phyloP scores from a whole-genome alignment of 2,329 filamentous ascomycete genomes.

The Epichloe amarillans region DNA sequence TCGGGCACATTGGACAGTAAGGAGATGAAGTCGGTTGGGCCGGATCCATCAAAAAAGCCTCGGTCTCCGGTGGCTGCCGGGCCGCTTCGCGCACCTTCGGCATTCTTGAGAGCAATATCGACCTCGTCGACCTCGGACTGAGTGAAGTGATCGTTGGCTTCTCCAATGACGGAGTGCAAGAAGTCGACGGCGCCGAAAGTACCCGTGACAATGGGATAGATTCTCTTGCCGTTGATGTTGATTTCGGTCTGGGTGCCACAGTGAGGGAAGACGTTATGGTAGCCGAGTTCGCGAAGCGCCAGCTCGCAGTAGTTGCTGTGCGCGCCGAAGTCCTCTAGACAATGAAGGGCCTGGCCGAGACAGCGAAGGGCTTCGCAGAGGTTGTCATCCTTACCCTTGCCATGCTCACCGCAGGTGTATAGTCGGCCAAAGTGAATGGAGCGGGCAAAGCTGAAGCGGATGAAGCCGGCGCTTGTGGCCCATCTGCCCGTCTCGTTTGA shows the following conservation, averaged over 20 bases:
- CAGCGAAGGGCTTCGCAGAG: slow-evolving; percentile 70
- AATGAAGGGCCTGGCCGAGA: slow-evolving; percentile 63
- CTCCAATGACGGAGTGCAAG: slow-evolving; percentile 62
- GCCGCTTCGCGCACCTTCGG: slow-evolving; percentile 35
- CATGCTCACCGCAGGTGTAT: slow-evolving; percentile 52
- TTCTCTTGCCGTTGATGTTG: slow-evolving; percentile 45
- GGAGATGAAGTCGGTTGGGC: slow-evolving; percentile 48
- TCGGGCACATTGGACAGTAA: slow-evolving; percentile 65
- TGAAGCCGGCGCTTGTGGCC: slow-evolving; percentile 80
- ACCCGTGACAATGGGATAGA: slow-evolving; percentile 63
- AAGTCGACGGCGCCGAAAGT: slow-evolving; percentile 73
- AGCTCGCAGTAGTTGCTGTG: slow-evolving; percentile 79
- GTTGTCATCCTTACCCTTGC: slow-evolving; percentile 56
- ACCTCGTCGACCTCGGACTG: slow-evolving; percentile 77
- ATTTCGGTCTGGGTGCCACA: slow-evolving; percentile 56
- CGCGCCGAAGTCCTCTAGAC: slow-evolving; percentile 65
- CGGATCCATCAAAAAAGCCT: slow-evolving; percentile 29
- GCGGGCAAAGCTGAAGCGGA: slow-evolving; percentile 61
- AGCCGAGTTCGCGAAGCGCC: slow-evolving; percentile 61
- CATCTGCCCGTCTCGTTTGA: slow-evolving; percentile 77
- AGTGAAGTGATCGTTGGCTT: slow-evolving; percentile 72
- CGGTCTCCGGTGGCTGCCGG: slow-evolving; percentile 22
- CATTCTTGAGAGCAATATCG: slow-evolving; percentile 59
- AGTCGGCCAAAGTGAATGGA: slow-evolving; percentile 66
- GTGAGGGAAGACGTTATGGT: slow-evolving; percentile 69